These are phyloP conservation scores for Metroxylon sagu DNA, from an alignment of 176 grass and related monocot species.

Conservation along the genomic window DNA sequence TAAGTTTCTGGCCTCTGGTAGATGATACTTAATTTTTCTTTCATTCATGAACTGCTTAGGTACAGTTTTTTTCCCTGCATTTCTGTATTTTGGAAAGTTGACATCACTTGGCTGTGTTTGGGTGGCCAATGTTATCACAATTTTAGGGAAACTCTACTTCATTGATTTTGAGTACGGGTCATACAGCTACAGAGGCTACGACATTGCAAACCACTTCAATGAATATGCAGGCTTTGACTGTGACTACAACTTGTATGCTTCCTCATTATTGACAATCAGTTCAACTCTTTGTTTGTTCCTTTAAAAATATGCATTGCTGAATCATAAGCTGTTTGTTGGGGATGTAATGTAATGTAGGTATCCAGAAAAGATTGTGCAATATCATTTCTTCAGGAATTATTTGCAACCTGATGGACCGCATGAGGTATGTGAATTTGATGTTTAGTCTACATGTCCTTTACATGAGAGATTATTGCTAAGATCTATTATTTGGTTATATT, in stretches of 20 bases:
- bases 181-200: constrained; percentile 87
- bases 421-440: constrained; percentile 43
- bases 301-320: background rate
- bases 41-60: no score
- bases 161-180: constrained; percentile 99
- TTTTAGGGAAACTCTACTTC: constrained; percentile 88
- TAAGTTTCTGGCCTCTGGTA: background rate
- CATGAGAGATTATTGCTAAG: no score
- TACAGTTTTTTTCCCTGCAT: no score
- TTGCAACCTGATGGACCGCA: constrained; percentile 49
- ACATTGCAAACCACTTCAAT: constrained; percentile 98
- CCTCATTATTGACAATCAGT: background rate
- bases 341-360: constrained; percentile 51
- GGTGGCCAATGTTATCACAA: constrained; percentile 6
- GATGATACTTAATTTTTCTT: background rate
- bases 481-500: no score
- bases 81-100: constrained; percentile 7
- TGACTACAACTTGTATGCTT: constrained; percentile 73
- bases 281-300: no score
- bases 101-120: constrained; percentile 14
- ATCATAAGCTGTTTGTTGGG: constrained; percentile 13
- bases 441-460: background rate
- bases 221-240: constrained; percentile 95
- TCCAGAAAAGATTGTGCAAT: constrained; percentile 82
- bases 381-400: constrained; percentile 94